Percentiles rank a stretch among this genome's conserved stretches.
phyloP scores from a whole-genome alignment of 495 filamentous ascomycete genomes.

The Bombardia bombarda region DNA sequence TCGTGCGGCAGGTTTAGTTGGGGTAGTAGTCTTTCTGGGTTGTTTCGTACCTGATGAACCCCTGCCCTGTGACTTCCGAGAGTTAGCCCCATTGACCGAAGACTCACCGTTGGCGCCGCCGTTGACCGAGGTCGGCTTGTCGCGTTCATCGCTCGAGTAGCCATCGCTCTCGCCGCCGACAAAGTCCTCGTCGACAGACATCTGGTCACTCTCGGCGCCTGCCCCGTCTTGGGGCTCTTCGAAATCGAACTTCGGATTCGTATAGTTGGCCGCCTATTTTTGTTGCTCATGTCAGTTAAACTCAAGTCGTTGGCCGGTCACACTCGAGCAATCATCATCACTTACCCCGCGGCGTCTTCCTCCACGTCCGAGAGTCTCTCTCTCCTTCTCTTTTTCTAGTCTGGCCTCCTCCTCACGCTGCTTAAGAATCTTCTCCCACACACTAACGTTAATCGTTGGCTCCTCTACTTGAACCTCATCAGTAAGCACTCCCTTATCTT shows the following conservation, averaged over 20 bases:
- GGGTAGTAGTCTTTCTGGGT: neutral
- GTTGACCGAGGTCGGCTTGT: no score
- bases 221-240: conserved; percentile 19
- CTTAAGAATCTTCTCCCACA: conserved; percentile 84
- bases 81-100: conserved; percentile 3
- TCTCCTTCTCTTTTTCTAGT: conserved; percentile 53
- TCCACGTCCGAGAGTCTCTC: conserved; percentile 73
- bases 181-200: conserved; percentile 22
- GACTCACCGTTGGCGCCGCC: conserved; percentile 17
- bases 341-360: conserved; percentile 54
- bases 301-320: no score
- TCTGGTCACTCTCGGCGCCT: conserved; percentile 19
- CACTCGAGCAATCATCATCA: no score
- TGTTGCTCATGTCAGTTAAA: no score
- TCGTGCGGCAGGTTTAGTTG: neutral
- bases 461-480: conserved; percentile 49
- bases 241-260: conserved; percentile 17
- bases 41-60: conserved; percentile 3
- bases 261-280: conserved; percentile 21
- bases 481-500: conserved; percentile 54
- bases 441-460: conserved; percentile 46
- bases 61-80: conserved; percentile 3
- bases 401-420: conserved; percentile 71
- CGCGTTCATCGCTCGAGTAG: conserved; percentile 18
- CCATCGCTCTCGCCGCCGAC: conserved; percentile 22